Evolutionary conservation across 495 filamentous ascomycete species (phyloP).

Genomic region (Lasiosphaeria ovina): DNA sequence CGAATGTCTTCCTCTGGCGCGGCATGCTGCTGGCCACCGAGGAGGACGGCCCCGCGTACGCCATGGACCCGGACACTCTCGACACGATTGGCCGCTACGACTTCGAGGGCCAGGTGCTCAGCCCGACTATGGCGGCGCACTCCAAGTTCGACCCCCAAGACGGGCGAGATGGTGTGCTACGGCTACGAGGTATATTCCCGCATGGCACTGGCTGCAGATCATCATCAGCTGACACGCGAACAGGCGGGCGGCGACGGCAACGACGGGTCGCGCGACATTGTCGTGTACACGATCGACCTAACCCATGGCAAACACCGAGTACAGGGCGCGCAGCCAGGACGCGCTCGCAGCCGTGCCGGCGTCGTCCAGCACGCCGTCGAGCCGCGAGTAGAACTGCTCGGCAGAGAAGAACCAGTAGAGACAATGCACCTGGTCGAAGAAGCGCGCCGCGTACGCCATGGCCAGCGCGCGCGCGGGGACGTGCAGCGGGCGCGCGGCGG

Average conservation of each 20-base stretch:
- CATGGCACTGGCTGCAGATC: background rate
- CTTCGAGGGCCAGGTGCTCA: constrained; percentile 54
- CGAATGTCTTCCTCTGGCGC: constrained; percentile 50
- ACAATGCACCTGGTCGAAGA: constrained; percentile 31
- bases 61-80: constrained; percentile 50
- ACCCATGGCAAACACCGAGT: constrained; percentile 42
- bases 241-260: constrained; percentile 40
- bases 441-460: constrained; percentile 30
- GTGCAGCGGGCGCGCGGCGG: constrained; percentile 32
- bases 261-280: constrained; percentile 42
- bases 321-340: constrained; percentile 32
- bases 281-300: constrained; percentile 39
- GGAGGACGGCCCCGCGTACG: constrained; percentile 50
- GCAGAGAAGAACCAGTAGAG: constrained; percentile 18
- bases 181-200: constrained; percentile 39
- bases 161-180: constrained; percentile 51
- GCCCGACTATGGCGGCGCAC: constrained; percentile 55
- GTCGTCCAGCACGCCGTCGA: constrained; percentile 29
- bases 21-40: constrained; percentile 50
- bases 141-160: constrained; percentile 56
- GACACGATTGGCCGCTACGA: constrained; percentile 50
- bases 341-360: background rate
- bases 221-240: too few relatives aligned
- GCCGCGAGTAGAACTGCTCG: constrained; percentile 44
- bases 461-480: background rate